Evolutionary conservation across 2,329 filamentous ascomycete species (phyloP).

Genomic region (Claviceps capensis): DNA sequence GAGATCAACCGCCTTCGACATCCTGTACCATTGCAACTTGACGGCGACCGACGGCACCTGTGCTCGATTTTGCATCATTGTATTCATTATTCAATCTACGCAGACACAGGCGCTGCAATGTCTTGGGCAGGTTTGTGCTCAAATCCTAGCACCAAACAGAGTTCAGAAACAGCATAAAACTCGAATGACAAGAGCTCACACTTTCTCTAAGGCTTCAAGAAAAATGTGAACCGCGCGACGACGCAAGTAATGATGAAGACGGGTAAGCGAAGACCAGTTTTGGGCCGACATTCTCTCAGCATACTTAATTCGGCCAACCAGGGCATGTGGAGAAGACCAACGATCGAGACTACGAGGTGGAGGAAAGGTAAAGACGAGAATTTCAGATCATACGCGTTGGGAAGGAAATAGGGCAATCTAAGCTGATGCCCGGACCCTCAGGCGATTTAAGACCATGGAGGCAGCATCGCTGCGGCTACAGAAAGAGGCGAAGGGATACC

Average conservation of each 20-base stretch:
- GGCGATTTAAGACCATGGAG: conserved; percentile 96
- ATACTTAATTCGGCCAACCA: conserved; percentile 14
- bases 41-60: neutral
- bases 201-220: conserved; percentile 42
- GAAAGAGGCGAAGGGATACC: conserved; percentile 95
- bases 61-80: neutral
- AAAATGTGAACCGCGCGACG: conserved; percentile 95
- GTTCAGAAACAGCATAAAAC: neutral
- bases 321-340: conserved; percentile 97
- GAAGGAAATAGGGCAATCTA: neutral
- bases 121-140: conserved; percentile 52
- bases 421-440: conserved; percentile 23
- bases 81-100: conserved; percentile 3
- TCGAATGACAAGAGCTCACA: conserved; percentile 13
- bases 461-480: conserved; percentile 81
- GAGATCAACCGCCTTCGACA: neutral
- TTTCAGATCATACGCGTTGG: neutral
- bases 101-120: conserved; percentile 30
- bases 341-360: conserved; percentile 96
- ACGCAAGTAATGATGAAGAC: conserved; percentile 99
- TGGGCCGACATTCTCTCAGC: too few species aligned
- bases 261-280: conserved; percentile 33
- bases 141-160: neutral
- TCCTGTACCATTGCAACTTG: neutral
- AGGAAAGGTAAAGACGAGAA: conserved; percentile 52